These are phyloP conservation scores for Lactarius trivialis DNA, from an alignment of 768 basidiomycete species.

Conservation along the genomic window DNA sequence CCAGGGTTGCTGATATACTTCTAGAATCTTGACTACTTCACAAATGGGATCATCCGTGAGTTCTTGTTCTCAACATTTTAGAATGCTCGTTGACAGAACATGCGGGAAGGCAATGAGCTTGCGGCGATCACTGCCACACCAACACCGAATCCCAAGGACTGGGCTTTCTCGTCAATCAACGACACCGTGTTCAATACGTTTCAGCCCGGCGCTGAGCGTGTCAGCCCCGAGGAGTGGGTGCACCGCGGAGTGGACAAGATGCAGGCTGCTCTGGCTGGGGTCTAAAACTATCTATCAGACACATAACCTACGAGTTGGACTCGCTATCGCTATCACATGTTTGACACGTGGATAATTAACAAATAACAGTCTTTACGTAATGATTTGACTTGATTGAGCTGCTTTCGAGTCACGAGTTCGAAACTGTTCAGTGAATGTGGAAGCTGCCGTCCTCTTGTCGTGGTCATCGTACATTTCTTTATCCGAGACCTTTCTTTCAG, in stretches of 20 bases:
- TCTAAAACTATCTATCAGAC: too few relatives aligned
- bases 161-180: slow-evolving; percentile 58
- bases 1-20: slow-evolving; percentile 6
- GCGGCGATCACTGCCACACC: slow-evolving; percentile 54
- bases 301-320: too few relatives aligned
- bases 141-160: slow-evolving; percentile 49
- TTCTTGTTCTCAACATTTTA: slow-evolving; percentile 13
- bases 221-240: slow-evolving; percentile 54
- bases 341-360: background rate
- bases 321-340: background rate
- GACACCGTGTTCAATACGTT: slow-evolving; percentile 45
- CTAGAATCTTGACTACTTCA: slow-evolving; percentile 66
- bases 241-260: slow-evolving; percentile 41
- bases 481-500: background rate
- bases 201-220: slow-evolving; percentile 34
- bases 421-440: background rate
- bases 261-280: slow-evolving; percentile 28
- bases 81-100: slow-evolving; percentile 3
- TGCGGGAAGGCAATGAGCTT: slow-evolving; percentile 47
- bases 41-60: slow-evolving; percentile 58
- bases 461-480: background rate
- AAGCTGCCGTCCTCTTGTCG: slow-evolving; percentile 7
- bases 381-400: background rate
- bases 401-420: background rate
- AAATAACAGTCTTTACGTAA: slow-evolving; percentile 1